A percentile compares a stretch with the other conserved stretches of the same genome.
These are phyloP conservation scores for Hyphopichia fennica DNA, from an alignment of 1,139 yeast species.

Conservation along the genomic window DNA sequence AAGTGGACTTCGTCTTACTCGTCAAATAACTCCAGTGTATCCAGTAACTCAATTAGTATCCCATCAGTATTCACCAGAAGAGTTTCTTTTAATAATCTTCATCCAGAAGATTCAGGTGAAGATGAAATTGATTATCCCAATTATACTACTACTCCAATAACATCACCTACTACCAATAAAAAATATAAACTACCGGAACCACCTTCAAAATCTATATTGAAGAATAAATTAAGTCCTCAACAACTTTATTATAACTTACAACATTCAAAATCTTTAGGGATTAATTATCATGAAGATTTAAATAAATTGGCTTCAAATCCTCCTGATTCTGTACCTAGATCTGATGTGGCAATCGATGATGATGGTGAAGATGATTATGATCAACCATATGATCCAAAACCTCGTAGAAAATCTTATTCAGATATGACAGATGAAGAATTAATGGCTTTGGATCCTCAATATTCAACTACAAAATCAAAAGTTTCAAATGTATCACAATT, in stretches of 20 bases:
- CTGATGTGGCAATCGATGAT: constrained; percentile 5
- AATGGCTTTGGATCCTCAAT: constrained; percentile 60
- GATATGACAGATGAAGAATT: constrained; percentile 68
- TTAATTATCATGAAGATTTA: constrained; percentile 24
- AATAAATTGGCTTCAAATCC: constrained; percentile 22
- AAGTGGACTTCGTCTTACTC: neutral
- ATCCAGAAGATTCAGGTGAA: constrained; percentile 21
- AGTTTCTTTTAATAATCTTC: constrained; percentile 46
- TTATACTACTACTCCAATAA: neutral
- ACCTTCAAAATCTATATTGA: constrained; percentile 42
- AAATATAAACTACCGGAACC: constrained; percentile 24
- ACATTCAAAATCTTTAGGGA: constrained; percentile 11
- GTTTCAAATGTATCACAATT: constrained; percentile 34
- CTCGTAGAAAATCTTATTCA: constrained; percentile 54
- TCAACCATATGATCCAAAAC: constrained; percentile 6
- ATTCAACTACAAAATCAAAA: constrained; percentile 31
- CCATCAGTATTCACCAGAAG: constrained; percentile 25
- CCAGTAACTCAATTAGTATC: constrained; percentile 1
- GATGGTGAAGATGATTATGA: neutral
- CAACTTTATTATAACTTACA: constrained; percentile 26
- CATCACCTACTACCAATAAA: constrained; percentile 1
- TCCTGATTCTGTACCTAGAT: constrained; percentile 6
- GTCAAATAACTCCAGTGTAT: neutral
- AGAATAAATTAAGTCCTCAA: constrained; percentile 35
- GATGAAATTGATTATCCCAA: neutral